Evolutionary conservation across 2,329 filamentous ascomycete genomes (phyloP), one percentile per base, ranked within the genome.

Genomic region (Aspergillus brunneoviolaceus): DNA sequence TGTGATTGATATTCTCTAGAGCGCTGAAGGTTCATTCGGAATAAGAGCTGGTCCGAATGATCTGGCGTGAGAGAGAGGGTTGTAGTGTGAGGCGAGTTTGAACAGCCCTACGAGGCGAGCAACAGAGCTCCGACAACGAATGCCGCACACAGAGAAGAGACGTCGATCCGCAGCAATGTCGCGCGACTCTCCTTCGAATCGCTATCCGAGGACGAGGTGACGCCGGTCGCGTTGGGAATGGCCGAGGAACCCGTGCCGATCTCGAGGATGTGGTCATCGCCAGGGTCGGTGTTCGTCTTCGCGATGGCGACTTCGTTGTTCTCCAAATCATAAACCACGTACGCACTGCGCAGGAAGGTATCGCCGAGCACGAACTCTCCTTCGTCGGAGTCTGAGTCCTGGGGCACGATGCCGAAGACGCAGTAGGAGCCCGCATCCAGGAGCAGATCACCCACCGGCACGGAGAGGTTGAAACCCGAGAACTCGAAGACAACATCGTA

Each of bases 221-320:
- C 33, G 11, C 33, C 33, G 11, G 80, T 82, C 5, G 85, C 84
- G 49, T 78, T 77, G 0, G 85, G 85, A 2, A 87, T 79, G 10
- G 80, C 79, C 42, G 74, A 64, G 3, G 74, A 65, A 2, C 81
- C 82, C 16, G 76, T 77, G 7, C 77, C 76, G 57, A 87, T 87
- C 66, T 87, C 85, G 59, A 81, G 60, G 51, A 87, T 72, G 61
- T 82, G 77, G 51, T 73, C 67, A 4, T 66, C 65, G 0, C 82
- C 83, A 7, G 82, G 76, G 68, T 87, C 85, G 77, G 87, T 87
- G 62, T 82, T 82, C 2, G 85, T 87, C 66, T 85, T 84, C 3
- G 85, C 85, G 21, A 88, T 73, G 2, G 82, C 84, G 65, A 87
- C 86, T 68, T 86, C 78, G 70, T 87, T 86, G 71, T 83, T 84